Evolutionary conservation across 108 stramenopile genomes (phyloP), one percentile per base, ranked within the genome.

Genomic region (Epithemia pelagica): DNA sequence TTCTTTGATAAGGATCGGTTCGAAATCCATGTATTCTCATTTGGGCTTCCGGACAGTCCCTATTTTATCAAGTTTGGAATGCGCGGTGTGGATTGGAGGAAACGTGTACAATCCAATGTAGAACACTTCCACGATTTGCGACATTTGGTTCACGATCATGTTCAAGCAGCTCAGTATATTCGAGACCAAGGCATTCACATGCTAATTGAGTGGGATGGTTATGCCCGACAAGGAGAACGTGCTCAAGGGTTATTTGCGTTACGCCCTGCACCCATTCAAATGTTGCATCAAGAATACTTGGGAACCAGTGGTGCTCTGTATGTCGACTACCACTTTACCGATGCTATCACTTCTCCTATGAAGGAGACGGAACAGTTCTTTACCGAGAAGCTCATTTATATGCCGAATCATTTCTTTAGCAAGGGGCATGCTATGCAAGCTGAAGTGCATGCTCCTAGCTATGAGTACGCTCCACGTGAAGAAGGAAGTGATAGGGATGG

Each of bases 161-260:
- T 92, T 55, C 79, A 64, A 1, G 68, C 89, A 61, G 91, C 91
- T 18, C 69, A 77, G 23, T 92, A 75, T 59, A 84, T 92, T 62
- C 82, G 87, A 29, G 58, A 86, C 5, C 73, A 73, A 25, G 76
- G 87, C 22, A 92, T 92, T 32, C 82, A 88, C 56, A 83, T 92
- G 37, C 65, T 92, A 62, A 82, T 92, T 23, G 91, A 92, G 66
- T 92, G 91, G 91, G 91, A 92, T 66, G 91, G 91, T 0, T 92
- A 89, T 56, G 88, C 88, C 1, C 68, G 91, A 30, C 91, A 92
- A 64, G 91, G 91, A 1, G 88, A 87, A 68, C 72, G 91, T 28
- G 86, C 88, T 10, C 82, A 82, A 66, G 91, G 91, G 29, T 69
- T 92, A 52, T 83, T 92, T 80, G 86, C 86, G 23, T 68, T 92